Evolutionary conservation across 768 basidiomycete species (phyloP), one percentile per base, ranked within the genome.

Genomic region (Amanita brunnescens): DNA sequence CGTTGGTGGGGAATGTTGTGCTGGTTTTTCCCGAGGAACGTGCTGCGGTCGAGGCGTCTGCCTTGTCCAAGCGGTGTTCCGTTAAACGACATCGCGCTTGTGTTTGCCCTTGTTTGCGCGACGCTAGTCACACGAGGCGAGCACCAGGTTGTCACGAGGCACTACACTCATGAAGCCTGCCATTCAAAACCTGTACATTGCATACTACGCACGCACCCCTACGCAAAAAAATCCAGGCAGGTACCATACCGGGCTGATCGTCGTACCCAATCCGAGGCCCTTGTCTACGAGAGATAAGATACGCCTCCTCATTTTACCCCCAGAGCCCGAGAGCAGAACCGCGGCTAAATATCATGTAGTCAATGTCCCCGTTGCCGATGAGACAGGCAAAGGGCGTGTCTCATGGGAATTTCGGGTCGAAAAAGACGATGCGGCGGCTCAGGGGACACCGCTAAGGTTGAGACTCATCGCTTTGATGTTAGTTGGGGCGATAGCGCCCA

Each of bases 11-110:
- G n/a, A n/a, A n/a, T n/a, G n/a, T n/a, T n/a, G n/a, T n/a, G 67
- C 16, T 67, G 66, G 47, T 66, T 67, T 72, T 85, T 87, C 54
- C 81, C 82, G 65, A 87, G 79, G 63, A 91, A 89, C 46, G 85
- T 76, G 65, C 74, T 72, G 65, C 84, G 86, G 77, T 88, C 86
- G 64, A 89, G 80, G 72, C 87, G 83, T 77, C 87, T 85, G 74
- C 82, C 84, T 81, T 87, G 83, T 70, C 83, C 84, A 58, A 89
- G 70, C 52, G 87, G 85, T 65, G 87, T 89, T 67, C 81, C 77
- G 65, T 85, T 77, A 81, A 91, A 91, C 69, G 87, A 89, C 87
- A 91, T 91, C 20, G 16, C 18, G 40, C 40, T 12, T 41, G 7
- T 18, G 18, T 41, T 41, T 41, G 18, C 6, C 3, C 5, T 6